Evolutionary conservation across 345 rosid genomes (phyloP).

Genomic region (Laguncularia racemosa): DNA sequence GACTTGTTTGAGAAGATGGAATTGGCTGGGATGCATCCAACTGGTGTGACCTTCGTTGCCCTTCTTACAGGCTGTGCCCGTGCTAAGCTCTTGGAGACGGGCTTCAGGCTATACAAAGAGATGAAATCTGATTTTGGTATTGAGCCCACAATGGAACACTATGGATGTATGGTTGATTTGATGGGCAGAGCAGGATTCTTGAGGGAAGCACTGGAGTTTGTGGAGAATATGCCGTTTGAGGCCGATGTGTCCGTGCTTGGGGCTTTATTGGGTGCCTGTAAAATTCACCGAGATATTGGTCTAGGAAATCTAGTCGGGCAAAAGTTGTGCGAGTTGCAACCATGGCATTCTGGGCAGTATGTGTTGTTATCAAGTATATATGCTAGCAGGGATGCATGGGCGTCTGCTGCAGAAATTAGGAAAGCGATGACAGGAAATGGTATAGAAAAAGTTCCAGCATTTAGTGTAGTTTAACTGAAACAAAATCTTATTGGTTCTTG

Average conservation of each 20-base stretch:
- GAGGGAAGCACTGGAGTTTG: conserved; percentile 42
- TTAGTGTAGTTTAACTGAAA: conserved; percentile 20
- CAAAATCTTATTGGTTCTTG: too few species aligned
- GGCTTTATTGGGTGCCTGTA: conserved; percentile 66
- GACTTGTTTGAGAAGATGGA: conserved; percentile 54
- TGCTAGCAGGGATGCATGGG: conserved; percentile 46
- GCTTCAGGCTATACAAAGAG: conserved; percentile 36
- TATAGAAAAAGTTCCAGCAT: conserved; percentile 39
- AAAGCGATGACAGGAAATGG: conserved; percentile 39
- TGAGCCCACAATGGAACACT: conserved; percentile 55
- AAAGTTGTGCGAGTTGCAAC: conserved; percentile 38
- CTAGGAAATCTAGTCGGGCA: conserved; percentile 44
- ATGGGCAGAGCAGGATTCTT: conserved; percentile 65
- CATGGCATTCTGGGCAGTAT: conserved; percentile 42
- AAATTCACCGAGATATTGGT: conserved; percentile 47
- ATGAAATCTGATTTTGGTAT: conserved; percentile 29
- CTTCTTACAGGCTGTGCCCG: conserved; percentile 67
- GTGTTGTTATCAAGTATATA: conserved; percentile 38
- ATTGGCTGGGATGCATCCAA: conserved; percentile 24
- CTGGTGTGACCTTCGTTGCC: conserved; percentile 53
- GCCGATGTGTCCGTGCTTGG: conserved; percentile 64
- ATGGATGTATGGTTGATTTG: conserved; percentile 75
- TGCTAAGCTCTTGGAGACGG: conserved; percentile 35
- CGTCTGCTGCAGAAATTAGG: conserved; percentile 41
- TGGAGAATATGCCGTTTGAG: conserved; percentile 44